Conservation (phyloP, 176 grass and related monocot genomes). For the Oryza longistaminata region DNA sequence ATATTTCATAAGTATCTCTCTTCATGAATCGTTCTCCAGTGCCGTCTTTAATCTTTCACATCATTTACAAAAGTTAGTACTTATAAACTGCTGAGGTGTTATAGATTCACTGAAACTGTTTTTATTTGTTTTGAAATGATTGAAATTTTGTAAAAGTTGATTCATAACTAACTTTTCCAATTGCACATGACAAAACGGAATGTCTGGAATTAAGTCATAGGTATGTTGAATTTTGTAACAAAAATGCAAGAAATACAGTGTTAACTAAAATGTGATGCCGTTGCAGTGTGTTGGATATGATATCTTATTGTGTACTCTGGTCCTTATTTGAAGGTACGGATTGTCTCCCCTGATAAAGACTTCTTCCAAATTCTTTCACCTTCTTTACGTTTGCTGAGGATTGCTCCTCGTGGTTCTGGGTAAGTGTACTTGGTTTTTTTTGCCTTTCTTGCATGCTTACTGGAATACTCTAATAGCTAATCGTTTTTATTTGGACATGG, state of each 20-base stretch:
- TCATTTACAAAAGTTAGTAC: not conserved
- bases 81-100: not conserved
- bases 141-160: not conserved
- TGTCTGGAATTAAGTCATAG: not conserved
- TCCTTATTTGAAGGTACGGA: conserved; percentile 63
- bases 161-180: conserved; percentile 15
- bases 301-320: conserved; percentile 17
- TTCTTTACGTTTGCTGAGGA: conserved; percentile 78
- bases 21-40: not conserved
- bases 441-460: conserved; percentile 7
- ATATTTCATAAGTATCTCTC: not conserved
- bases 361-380: conserved; percentile 99
- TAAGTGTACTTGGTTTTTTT: conserved; percentile 44
- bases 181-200: conserved; percentile 12
- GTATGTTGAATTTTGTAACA: conserved; percentile 5
- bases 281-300: conserved; percentile 2
- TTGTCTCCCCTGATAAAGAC: conserved; percentile 99
- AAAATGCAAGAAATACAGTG: not conserved
- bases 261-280: not conserved
- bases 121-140: not conserved
- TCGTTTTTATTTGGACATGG: conserved; percentile 39
- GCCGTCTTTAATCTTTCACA: not conserved
- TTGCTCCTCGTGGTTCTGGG: conserved; percentile 76
- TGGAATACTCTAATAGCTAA: conserved; percentile 32
- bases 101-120: not conserved